Evolutionary conservation across 1,284 basidiomycete species (phyloP), one percentile per base, ranked within the genome.

Genomic region (Sporisorium iseilematis-ciliati): DNA sequence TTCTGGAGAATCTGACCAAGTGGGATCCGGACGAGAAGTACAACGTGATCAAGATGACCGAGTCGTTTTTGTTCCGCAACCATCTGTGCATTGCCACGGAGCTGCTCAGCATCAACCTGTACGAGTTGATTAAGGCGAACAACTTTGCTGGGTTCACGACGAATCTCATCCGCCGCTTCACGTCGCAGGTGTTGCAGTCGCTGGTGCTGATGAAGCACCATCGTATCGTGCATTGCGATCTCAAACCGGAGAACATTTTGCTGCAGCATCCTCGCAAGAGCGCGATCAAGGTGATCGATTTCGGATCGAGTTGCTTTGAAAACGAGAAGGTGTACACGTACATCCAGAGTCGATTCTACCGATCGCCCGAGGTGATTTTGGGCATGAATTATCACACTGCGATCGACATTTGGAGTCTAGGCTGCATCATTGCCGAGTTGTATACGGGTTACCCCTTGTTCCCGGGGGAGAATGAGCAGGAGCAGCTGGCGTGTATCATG

Each of bases 381-480:
- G 83, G 83, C 21, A 83, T 85, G 79, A 81, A 80, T 60, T 85
- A 85, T 57, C 77, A 83, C 58, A 83, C 78, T 45, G 93, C 92
- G 41, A 94, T 95, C 80, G 93, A 96, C 84, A 96, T 96, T 92
- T 97, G 95, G 95, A 95, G 93, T 88, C 87, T 99, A 74, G 97
- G 96, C 23, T 99, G 97, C 82, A 99, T 99, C 77, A 88, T 99
- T 56, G 96, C 95, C 21, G 97, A 99, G 86, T 88, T 99, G 46
- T 97, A 93, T 87, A 99, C 97, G n/a, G 97, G 97, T 1, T 97
- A 95, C 86, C 97, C 97, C 0, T 95, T 99, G 81, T 99, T 99
- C 87, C 96, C 96, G 0, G 96, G 96, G n/a, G 96, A 98, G 87
- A 85, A 83, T 65, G 97, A 99, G 86, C 95, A 97, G 86, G 96